Percentiles rank a stretch among this genome's conserved stretches.
phyloP scores from a whole-genome alignment of 805 yeast species.

The Soucietia sequanensis region DNA sequence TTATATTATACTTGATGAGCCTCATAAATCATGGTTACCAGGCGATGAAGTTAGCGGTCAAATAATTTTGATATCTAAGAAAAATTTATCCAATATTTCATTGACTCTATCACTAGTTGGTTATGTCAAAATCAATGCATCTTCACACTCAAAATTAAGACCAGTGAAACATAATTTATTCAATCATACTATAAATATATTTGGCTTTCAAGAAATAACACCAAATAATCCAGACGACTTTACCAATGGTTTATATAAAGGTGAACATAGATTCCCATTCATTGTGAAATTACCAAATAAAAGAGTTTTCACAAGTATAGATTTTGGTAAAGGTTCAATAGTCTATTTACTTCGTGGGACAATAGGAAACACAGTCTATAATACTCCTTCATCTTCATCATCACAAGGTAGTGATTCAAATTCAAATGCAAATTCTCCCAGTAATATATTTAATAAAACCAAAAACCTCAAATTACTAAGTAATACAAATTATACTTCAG shows the following conservation, averaged over 20 bases:
- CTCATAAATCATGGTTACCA: constrained; percentile 76
- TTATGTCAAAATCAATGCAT: constrained; percentile 52
- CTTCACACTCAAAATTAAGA: constrained; percentile 52
- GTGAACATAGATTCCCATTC: constrained; percentile 88
- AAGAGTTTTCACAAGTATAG: constrained; percentile 69
- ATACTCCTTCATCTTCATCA: neutral
- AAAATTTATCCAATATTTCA: constrained; percentile 52
- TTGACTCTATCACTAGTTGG: constrained; percentile 57
- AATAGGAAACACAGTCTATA: constrained; percentile 18
- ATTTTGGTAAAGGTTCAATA: constrained; percentile 85
- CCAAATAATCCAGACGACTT: constrained; percentile 22
- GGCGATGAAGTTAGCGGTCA: constrained; percentile 74
- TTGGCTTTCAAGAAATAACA: constrained; percentile 47
- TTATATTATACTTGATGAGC: constrained; percentile 67
- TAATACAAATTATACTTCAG: constrained; percentile 44
- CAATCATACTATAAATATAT: constrained; percentile 57
- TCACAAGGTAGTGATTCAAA: constrained; percentile 5
- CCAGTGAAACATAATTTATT: constrained; percentile 53
- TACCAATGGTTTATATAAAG: constrained; percentile 59
- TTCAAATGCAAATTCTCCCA: constrained; percentile 7
- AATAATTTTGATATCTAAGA: constrained; percentile 53
- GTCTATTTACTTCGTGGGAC: constrained; percentile 60
- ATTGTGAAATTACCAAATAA: constrained; percentile 75
- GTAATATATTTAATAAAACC: constrained; percentile 18
- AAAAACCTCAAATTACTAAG: constrained; percentile 23